Conservation (phyloP, 805 yeast species). For the Candida pseudofarinosa region DNA sequence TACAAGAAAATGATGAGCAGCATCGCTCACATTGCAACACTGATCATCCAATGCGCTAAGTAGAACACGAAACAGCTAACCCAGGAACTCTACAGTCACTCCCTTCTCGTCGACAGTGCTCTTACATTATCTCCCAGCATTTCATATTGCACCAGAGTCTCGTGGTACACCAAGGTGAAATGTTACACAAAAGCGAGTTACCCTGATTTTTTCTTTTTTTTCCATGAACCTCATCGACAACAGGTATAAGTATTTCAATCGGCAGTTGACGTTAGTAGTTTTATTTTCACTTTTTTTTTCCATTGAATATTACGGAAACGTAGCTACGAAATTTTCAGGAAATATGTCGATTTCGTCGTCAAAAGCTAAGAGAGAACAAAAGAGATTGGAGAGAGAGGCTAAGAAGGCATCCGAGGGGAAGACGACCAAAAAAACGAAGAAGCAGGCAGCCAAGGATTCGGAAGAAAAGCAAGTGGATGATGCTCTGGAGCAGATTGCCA, state of each 20-base stretch:
- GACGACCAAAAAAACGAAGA: conserved; percentile 58
- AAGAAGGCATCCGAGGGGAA: conserved; percentile 61
- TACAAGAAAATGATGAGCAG: too few relatives aligned
- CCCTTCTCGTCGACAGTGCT: too few relatives aligned
- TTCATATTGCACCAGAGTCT: too few relatives aligned
- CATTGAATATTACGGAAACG: neutral
- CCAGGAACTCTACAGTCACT: too few relatives aligned
- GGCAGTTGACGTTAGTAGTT: neutral
- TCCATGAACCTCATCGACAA: conserved; percentile 1
- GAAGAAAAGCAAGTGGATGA: conserved; percentile 52
- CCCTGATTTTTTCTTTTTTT: neutral
- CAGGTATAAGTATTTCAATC: neutral
- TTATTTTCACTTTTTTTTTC: neutral
- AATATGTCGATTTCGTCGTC: conserved; percentile 72
- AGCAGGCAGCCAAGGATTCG: conserved; percentile 51
- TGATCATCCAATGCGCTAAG: too few relatives aligned
- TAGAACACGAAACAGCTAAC: too few relatives aligned
- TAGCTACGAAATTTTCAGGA: neutral
- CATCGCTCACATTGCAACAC: too few relatives aligned
- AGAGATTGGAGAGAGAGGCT: conserved; percentile 64
- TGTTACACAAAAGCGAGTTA: neutral
- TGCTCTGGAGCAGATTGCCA: conserved; percentile 71
- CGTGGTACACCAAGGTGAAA: too few relatives aligned
- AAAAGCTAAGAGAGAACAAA: conserved; percentile 97
- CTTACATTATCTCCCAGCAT: too few relatives aligned